Percentiles rank a stretch among this genome's conserved stretches.
These are phyloP conservation scores for Teratosphaeria gauchensis DNA, from an alignment of 2,329 filamentous ascomycete genomes.

Conservation along the genomic window DNA sequence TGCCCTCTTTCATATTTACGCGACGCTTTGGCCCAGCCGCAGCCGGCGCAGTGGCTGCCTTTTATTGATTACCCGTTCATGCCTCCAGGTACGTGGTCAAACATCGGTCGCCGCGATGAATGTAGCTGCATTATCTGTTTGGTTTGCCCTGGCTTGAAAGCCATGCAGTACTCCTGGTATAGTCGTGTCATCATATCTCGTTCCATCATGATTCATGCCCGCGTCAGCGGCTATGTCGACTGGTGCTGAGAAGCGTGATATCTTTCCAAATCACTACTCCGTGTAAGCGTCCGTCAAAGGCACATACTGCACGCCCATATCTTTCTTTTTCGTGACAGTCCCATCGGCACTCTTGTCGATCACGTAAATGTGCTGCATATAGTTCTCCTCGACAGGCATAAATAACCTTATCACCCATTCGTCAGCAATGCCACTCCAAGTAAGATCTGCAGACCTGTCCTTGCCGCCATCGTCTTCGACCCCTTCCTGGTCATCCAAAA, in stretches of 20 bases:
- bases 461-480: neutral
- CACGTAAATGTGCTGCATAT: slow-evolving; percentile 59
- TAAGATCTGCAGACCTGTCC: neutral
- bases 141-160: too few relatives aligned
- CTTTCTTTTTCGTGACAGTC: slow-evolving; percentile 47
- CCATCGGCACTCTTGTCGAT: slow-evolving; percentile 64
- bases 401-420: slow-evolving; percentile 48
- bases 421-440: slow-evolving; percentile 5
- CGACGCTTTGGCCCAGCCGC: too few relatives aligned
- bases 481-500: too few relatives aligned
- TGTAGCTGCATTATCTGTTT: too few relatives aligned
- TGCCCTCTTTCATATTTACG: too few relatives aligned
- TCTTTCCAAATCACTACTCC: neutral
- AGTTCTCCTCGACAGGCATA: slow-evolving; percentile 58
- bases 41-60: too few relatives aligned
- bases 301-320: slow-evolving; percentile 68
- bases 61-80: too few relatives aligned
- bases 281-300: slow-evolving; percentile 61
- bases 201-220: neutral
- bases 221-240: too few relatives aligned
- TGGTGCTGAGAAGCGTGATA: too few relatives aligned
- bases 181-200: neutral
- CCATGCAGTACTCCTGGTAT: too few relatives aligned
- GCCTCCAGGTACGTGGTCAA: too few relatives aligned
- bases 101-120: too few relatives aligned